Evolutionary conservation across 1,284 basidiomycete species (phyloP), one percentile per base, ranked within the genome.

Genomic region (Anthracocystis setariae): DNA sequence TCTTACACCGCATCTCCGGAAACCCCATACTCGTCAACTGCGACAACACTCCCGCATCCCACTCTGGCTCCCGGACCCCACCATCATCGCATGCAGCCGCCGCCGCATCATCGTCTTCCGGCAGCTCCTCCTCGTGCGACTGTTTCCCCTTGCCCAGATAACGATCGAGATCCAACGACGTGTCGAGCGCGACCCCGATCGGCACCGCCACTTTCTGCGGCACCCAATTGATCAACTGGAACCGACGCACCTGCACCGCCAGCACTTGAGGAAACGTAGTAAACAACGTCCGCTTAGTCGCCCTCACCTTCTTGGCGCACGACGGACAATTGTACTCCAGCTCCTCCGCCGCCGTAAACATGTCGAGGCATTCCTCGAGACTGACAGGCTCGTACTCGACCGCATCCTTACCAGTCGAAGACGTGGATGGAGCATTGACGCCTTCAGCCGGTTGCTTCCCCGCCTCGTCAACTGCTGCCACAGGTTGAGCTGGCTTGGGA

Each of bases 181-280:
- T 60, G 4, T 87, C 85, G 8, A 85, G 75, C 0, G 91, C 90
- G 0, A 97, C 85, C n/a, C 88, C 83, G 21, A 98, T 85, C 0
- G 94, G 94, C 24, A 98, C 91, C 71, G 96, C 92, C 33, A 98
- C 88, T 83, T 98, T 98, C 5, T 91, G 88, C 0, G 96, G 95
- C 3, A 98, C 93, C 95, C 95, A 98, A 79, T 94, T 94, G 53
- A 95, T 90, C 7, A 97, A 88, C 84, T 95, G 92, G 86, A 98
- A 98, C 78, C 96, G 94, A 77, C 92, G 92, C 52, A 93, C 90
- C 76, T 97, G 94, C 0, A 99, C 83, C 5, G 95, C 90, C 0
- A 98, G 87, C 2, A 94, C 89, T 23, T 93, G 87, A 0, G 95
- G 95, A 86, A 95, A 94, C 0, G 92, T 91, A 5, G 91, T 88